phyloP scores from a whole-genome alignment of 495 filamentous ascomycete genomes.

The Annulohypoxylon maeteangense region DNA sequence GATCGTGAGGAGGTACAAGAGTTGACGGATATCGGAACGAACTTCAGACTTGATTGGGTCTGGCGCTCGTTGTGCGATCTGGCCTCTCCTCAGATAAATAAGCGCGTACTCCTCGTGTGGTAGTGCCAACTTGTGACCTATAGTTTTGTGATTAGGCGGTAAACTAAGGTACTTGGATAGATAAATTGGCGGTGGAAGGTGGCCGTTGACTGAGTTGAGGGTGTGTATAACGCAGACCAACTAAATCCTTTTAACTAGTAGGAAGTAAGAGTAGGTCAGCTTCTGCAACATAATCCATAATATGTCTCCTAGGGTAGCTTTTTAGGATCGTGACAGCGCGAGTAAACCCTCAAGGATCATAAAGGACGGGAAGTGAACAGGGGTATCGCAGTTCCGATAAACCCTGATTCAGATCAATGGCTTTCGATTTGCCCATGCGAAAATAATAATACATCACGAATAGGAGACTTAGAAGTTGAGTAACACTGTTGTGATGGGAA shows the following conservation, averaged over 20 bases:
- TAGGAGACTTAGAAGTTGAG: neutral
- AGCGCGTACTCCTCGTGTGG: constrained; percentile 37
- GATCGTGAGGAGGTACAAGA: constrained; percentile 28
- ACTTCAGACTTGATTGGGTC: constrained; percentile 40
- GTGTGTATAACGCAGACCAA: constrained; percentile 1
- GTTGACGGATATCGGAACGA: constrained; percentile 39
- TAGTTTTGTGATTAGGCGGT: constrained; percentile 10
- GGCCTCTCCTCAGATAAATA: constrained; percentile 39
- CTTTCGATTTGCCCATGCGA: constrained; percentile 17
- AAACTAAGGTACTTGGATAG: neutral
- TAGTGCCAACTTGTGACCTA: constrained; percentile 18
- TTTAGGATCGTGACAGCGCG: constrained; percentile 36
- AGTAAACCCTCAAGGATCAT: constrained; percentile 37
- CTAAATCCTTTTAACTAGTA: constrained; percentile 1
- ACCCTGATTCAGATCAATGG: constrained; percentile 42
- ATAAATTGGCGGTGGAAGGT: neutral
- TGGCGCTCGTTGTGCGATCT: constrained; percentile 38
- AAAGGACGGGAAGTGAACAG: constrained; percentile 35
- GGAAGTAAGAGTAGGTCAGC: constrained; percentile 21
- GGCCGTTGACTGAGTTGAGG: neutral
- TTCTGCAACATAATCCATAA: constrained; percentile 17
- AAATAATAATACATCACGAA: constrained; percentile 10
- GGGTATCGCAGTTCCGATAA: constrained; percentile 35
- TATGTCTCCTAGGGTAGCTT: constrained; percentile 9
- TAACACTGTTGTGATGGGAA: neutral